phyloP scores from a whole-genome alignment of 176 grass and related monocot genomes.

The Tillandsia fasciculata region DNA sequence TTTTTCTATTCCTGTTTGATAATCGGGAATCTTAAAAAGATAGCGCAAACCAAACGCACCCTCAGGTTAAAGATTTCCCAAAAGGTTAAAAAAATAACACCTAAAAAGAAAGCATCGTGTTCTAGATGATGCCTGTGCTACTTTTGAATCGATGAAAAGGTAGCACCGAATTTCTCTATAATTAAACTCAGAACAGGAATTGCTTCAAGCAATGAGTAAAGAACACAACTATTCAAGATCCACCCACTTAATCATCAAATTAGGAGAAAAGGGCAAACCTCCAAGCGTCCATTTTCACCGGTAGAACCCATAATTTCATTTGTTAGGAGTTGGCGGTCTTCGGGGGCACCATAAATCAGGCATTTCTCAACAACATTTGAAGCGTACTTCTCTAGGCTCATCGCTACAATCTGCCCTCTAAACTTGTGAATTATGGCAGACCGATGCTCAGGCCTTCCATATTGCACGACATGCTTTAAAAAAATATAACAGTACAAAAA shows the following conservation, averaged over 20 bases:
- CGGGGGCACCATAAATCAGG: constrained; percentile 33
- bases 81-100: too few species aligned
- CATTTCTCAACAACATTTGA: constrained; percentile 84
- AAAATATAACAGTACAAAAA: constrained; percentile 3
- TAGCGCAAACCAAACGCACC: too few species aligned
- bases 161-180: too few species aligned
- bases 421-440: constrained; percentile 53
- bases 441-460: constrained; percentile 52
- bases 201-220: neutral
- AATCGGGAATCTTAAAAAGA: too few species aligned
- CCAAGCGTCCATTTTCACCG: constrained; percentile 20
- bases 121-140: too few species aligned
- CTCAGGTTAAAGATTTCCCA: too few species aligned
- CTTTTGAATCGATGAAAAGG: too few species aligned
- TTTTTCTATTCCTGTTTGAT: too few species aligned
- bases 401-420: constrained; percentile 46
- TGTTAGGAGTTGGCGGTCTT: constrained; percentile 62
- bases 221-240: neutral
- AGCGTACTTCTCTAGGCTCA: constrained; percentile 83
- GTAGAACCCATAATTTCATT: constrained; percentile 52
- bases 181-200: too few species aligned
- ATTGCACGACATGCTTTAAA: constrained; percentile 59
- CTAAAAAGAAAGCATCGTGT: too few species aligned
- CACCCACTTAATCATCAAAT: neutral
- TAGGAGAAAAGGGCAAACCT: neutral